These are phyloP conservation scores for Xerocomus tenax DNA, from an alignment of 1,284 basidiomycete genomes.

Conservation along the genomic window DNA sequence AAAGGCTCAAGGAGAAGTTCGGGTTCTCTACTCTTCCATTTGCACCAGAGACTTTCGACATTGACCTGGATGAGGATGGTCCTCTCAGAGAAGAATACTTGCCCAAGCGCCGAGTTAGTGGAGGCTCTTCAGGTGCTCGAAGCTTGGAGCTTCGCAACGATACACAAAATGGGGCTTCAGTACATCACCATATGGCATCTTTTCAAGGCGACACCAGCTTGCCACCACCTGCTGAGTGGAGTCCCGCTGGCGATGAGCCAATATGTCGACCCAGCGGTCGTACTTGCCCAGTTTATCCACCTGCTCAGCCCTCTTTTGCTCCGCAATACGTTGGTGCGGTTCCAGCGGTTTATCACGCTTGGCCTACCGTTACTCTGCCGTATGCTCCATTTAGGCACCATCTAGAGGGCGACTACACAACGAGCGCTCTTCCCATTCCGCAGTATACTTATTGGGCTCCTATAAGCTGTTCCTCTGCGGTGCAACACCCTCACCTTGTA, in stretches of 20 bases:
- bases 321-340: conserved; percentile 23
- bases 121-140: conserved; percentile 5
- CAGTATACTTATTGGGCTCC: conserved; percentile 38
- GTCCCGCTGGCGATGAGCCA: conserved; percentile 66
- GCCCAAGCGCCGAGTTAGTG: conserved; percentile 50
- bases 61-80: conserved; percentile 73
- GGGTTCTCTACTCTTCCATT: conserved; percentile 36
- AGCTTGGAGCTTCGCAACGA: conserved; percentile 1
- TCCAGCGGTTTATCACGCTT: conserved; percentile 33
- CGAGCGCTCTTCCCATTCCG: conserved; percentile 14
- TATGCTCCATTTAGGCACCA: conserved; percentile 28
- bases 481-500: conserved; percentile 49
- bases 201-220: conserved; percentile 34
- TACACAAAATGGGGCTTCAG: neutral
- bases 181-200: conserved; percentile 22
- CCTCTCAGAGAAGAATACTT: conserved; percentile 71
- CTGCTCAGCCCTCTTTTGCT: conserved; percentile 48
- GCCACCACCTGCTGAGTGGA: conserved; percentile 73
- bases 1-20: conserved; percentile 45
- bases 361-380: conserved; percentile 30
- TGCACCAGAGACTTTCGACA: conserved; percentile 48
- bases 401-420: conserved; percentile 17
- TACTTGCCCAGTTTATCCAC: conserved; percentile 49
- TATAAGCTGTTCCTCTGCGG: conserved; percentile 32
- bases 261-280: conserved; percentile 48